Evolutionary conservation across 2,329 filamentous ascomycete genomes (phyloP), one percentile per base, ranked within the genome.

Genomic region (Aureobasidium melanogenum): DNA sequence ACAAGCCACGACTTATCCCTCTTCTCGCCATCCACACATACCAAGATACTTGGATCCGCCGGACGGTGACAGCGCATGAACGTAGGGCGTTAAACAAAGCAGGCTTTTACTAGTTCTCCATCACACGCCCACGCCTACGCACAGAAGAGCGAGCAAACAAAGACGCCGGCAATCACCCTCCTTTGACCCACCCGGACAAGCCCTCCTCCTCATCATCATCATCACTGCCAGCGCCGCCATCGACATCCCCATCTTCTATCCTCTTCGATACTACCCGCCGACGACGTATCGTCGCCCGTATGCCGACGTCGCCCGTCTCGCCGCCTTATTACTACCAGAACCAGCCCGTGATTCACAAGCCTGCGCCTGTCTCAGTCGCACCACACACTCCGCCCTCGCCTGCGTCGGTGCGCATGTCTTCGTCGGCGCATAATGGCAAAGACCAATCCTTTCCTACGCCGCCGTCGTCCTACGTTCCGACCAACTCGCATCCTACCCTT

Each of bases 321-420:
- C 76, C 76, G 61, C 70, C 74, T 56, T 73, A 74, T 69, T 70
- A 74, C 71, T 68, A 75, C 65, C 74, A 73, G 72, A 76, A 77
- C 70, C 65, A 68, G 65, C 68, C 70, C 68, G 72, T 74, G 64
- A 66, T 70, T 56, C 72, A 75, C 56, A 66, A 63, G 38, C 38
- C 50, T 24, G 44, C 44, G 38, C 44, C 46, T 24, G 60, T 50
- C 51, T 51, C 60, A 28, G 50, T 50, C 28, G 30, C 56, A 50
- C 77, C 77, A 51, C 76, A 78, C 66, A 80, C 77, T 10, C 78
- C 77, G 59, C 78, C 77, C 39, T 78, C 76, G 26, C 76, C 76
- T 60, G 56, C 56, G 34, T 59, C 56, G 56, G 76, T 77, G 59
- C 75, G 75, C 62, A 74, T 75, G 73, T 77, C 76, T 70, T 76